Evolutionary conservation across 169 alveolate genomes (phyloP), one percentile per base, ranked within the genome.

Genomic region (Eimeria acervulina): DNA sequence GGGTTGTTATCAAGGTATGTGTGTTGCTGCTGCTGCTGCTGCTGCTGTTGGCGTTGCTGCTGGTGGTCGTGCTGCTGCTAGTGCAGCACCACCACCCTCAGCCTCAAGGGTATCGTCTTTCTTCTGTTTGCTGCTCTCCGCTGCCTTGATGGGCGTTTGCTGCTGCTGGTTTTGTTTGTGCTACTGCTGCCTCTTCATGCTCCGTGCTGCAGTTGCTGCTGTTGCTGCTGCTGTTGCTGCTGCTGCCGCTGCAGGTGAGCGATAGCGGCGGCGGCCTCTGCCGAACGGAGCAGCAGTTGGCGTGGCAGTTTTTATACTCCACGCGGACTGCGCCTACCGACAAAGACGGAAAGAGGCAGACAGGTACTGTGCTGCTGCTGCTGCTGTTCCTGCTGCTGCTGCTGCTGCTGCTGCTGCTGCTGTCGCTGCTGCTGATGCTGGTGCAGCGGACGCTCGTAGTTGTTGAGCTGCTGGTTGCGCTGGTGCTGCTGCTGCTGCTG

Each of bases 241-340:
- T 72, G 33, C 47, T 72, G 83, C 83, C n/a, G 83, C 83, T 72
- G 83, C 83, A 72, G 83, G 83, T 72, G 40, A 26, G 83, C 42
- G 83, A 72, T 42, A 72, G 83, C 44, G 83, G 83, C 40, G 42
- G 36, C 40, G 83, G 83, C 83, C 83, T 72, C 21, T 72, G 83
- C 42, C 6, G n/a, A 42, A 72, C 83, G 83, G 83, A 72, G 44
- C 83, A 72, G 83, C 83, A 72, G 17, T 38, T 72, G n/a, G 83
- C 83, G 26, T 72, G 83, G 83, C 83, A 38, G 47, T 72, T 72
- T 38, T 36, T 72, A 17, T 72, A 72, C 83, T 31, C 52, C 83
- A 72, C 83, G 47, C n/a, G 83, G 21, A 31, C 83, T 21, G 36
- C 36, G 47, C 10, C 80, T 8, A 21, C 12, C 33, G 80, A 68